Evolutionary conservation across 78 protist genomes (phyloP).

Genomic region (Reticulomyxa filosa): DNA sequence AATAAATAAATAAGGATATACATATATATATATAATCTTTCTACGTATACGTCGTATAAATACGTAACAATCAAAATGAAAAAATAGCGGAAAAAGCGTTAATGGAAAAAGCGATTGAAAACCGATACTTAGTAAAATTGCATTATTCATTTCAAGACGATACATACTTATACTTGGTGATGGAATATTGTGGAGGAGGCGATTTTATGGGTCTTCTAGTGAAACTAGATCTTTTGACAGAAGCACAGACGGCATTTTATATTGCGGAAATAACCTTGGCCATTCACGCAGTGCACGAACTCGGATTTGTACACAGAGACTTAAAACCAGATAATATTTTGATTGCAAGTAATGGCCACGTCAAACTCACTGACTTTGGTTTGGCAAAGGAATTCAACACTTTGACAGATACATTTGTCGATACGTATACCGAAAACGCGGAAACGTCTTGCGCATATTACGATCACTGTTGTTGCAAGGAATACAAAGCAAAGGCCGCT

Average conservation of each 20-base stretch:
- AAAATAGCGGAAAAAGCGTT: slow-evolving; percentile 36
- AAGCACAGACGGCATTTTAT: slow-evolving; percentile 15
- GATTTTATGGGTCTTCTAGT: slow-evolving; percentile 23
- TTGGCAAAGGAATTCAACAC: slow-evolving; percentile 32
- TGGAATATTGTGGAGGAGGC: slow-evolving; percentile 26
- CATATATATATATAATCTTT: slow-evolving; percentile 19
- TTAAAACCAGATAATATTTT: slow-evolving; percentile 8
- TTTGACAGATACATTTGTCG: neutral
- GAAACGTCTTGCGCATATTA: neutral
- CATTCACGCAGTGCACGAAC: neutral
- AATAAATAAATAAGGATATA: neutral
- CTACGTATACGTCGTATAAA: slow-evolving; percentile 24
- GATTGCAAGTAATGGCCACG: neutral
- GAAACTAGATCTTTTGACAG: slow-evolving; percentile 6
- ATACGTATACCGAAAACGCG: neutral
- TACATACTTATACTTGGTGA: slow-evolving; percentile 15
- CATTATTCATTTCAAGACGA: slow-evolving; percentile 20
- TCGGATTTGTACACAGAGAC: slow-evolving; percentile 13
- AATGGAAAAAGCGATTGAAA: slow-evolving; percentile 13
- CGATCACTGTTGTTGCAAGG: slow-evolving; percentile 7
- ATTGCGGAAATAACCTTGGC: slow-evolving; percentile 1
- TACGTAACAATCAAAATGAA: slow-evolving; percentile 17
- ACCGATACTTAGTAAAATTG: slow-evolving; percentile 15
- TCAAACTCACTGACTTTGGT: slow-evolving; percentile 63
- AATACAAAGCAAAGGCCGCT: neutral